Conservation (phyloP, 1,284 basidiomycete species). For the Pascua guehoae region DNA sequence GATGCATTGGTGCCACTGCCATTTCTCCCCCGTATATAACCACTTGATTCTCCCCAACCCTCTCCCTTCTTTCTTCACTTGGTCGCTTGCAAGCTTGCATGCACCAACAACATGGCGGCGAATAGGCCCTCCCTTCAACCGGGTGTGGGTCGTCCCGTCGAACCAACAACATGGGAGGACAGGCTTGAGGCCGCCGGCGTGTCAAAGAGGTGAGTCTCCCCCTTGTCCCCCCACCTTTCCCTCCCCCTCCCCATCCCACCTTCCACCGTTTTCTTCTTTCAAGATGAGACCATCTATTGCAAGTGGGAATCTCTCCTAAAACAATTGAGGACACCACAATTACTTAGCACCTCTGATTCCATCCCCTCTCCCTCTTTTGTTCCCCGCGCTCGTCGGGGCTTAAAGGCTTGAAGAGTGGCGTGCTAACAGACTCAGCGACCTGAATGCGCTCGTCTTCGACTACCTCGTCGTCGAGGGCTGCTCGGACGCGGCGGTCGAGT, state of each 20-base stretch:
- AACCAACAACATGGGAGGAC: constrained; percentile 48
- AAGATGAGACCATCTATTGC: constrained; percentile 53
- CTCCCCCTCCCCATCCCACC: constrained; percentile 1
- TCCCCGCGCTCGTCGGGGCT: neutral
- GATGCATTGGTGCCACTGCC: too few relatives aligned
- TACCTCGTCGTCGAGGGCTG: constrained; percentile 97
- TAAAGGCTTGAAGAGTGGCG: too few relatives aligned
- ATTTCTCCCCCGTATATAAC: neutral
- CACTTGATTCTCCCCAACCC: neutral
- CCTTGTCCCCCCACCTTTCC: constrained; percentile 8
- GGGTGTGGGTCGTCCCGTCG: constrained; percentile 9
- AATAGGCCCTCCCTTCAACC: constrained; percentile 9
- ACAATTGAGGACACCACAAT: constrained; percentile 50
- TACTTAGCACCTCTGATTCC: constrained; percentile 52
- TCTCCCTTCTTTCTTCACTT: neutral
- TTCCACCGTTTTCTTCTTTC: constrained; percentile 11
- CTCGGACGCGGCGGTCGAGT: constrained; percentile 91
- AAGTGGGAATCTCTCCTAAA: constrained; percentile 63
- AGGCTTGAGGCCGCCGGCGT: constrained; percentile 52
- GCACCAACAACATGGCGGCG: constrained; percentile 13
- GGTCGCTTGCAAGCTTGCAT: constrained; percentile 4
- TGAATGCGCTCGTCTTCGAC: constrained; percentile 95
- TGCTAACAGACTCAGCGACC: constrained; percentile 60
- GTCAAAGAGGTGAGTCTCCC: constrained; percentile 53
- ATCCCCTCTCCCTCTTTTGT: constrained; percentile 7